Conservation (phyloP, 768 basidiomycete genomes). For the Tylopilus subfusipes region DNA sequence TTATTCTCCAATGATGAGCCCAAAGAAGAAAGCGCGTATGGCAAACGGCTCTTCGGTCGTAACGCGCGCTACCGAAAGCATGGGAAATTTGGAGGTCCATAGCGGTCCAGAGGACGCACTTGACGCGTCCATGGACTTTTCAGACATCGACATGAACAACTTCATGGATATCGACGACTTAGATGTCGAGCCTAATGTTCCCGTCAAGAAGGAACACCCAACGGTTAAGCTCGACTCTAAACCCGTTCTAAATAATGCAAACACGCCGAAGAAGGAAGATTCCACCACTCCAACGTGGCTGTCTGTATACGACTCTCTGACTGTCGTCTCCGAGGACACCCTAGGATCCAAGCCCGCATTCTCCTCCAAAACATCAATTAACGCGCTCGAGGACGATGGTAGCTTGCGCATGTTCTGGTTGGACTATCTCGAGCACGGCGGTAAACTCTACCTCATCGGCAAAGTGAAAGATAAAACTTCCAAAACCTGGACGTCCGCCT, state of each 20-base stretch:
- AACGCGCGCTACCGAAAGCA: slow-evolving; percentile 53
- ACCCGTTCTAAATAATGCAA: background rate
- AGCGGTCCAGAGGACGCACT: slow-evolving; percentile 48
- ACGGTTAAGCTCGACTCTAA: slow-evolving; percentile 13
- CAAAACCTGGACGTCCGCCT: slow-evolving; percentile 72
- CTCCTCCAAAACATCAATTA: slow-evolving; percentile 40
- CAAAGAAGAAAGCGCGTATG: slow-evolving; percentile 59
- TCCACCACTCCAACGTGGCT: slow-evolving; percentile 61
- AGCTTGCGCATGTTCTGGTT: slow-evolving; percentile 93
- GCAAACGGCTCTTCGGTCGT: slow-evolving; percentile 41
- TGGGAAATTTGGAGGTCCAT: slow-evolving; percentile 58
- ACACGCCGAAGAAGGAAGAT: slow-evolving; percentile 42
- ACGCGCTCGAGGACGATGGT: slow-evolving; percentile 78
- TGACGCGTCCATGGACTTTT: slow-evolving; percentile 47
- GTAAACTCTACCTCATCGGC: slow-evolving; percentile 83
- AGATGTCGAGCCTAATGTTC: slow-evolving; percentile 40
- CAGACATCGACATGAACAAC: slow-evolving; percentile 56
- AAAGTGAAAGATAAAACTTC: slow-evolving; percentile 81
- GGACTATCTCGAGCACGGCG: slow-evolving; percentile 86
- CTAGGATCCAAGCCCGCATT: slow-evolving; percentile 44
- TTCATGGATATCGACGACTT: slow-evolving; percentile 60
- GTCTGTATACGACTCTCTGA: slow-evolving; percentile 69
- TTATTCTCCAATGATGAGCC: slow-evolving; percentile 48
- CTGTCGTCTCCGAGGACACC: slow-evolving; percentile 56
- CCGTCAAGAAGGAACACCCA: slow-evolving; percentile 20